Conservation (phyloP, 345 rosid genomes). For the Populus deltoides region DNA sequence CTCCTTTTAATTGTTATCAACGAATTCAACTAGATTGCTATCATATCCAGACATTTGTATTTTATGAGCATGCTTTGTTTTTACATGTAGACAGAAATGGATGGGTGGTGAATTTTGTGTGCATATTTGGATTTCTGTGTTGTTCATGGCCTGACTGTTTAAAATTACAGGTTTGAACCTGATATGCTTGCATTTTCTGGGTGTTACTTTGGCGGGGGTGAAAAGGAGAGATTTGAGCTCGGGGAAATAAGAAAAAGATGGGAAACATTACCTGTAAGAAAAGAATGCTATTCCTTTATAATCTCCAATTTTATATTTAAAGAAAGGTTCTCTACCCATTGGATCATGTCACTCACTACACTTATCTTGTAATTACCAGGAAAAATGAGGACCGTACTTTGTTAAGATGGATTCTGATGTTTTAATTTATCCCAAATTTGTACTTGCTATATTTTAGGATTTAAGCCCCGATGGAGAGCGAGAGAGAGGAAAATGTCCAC, state of each 20-base stretch:
- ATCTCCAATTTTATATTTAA: not conserved
- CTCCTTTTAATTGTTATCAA: not conserved
- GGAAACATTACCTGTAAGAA: constrained; percentile 90
- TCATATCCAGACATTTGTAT: not conserved
- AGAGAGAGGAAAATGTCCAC: constrained; percentile 93
- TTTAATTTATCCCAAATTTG: not conserved
- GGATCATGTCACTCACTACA: not conserved
- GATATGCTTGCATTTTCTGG: constrained; percentile 99
- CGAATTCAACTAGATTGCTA: not conserved
- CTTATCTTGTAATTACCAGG: not conserved
- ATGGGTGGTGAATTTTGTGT: not conserved
- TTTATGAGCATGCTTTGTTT: not conserved
- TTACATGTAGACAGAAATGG: not conserved
- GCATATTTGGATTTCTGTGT: constrained; percentile 2
- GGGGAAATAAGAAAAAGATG: constrained; percentile 93
- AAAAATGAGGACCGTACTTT: not conserved
- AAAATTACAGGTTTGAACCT: constrained; percentile 81
- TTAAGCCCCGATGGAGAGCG: constrained; percentile 81
- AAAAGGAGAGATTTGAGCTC: constrained; percentile 83
- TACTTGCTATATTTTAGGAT: constrained; percentile 45
- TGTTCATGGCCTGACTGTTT: not conserved
- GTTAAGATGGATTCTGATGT: not conserved
- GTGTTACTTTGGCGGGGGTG: constrained; percentile 99
- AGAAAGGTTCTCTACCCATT: not conserved
- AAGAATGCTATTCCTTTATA: constrained; percentile 9